Evolutionary conservation across 305 asterid genomes (phyloP).

Genomic region (Fraxinus baroniana): DNA sequence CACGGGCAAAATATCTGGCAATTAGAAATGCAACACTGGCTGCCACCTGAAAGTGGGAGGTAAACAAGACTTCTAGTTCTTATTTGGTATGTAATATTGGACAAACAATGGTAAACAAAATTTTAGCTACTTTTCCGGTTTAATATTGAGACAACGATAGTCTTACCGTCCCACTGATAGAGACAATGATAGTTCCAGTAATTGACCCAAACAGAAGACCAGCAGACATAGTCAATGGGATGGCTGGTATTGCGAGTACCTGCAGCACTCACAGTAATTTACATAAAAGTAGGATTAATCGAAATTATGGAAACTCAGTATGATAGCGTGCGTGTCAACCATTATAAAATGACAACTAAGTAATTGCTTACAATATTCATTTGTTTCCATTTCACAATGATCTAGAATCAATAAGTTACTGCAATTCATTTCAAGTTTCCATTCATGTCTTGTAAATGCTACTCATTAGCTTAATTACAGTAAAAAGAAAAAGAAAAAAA

Average conservation of each 20-base stretch:
- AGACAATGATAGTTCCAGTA: slow-evolving; percentile 89
- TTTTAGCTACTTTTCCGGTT: not conserved
- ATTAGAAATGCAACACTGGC: slow-evolving; percentile 89
- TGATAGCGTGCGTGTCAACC: slow-evolving; percentile 1
- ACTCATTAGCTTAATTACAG: not conserved
- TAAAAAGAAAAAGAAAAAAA: not conserved
- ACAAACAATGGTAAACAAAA: not conserved
- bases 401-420: not conserved
- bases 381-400: not conserved
- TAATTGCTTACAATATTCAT: not conserved
- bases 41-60: slow-evolving; percentile 60
- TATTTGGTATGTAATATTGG: not conserved
- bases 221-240: slow-evolving; percentile 98
- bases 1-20: slow-evolving; percentile 98
- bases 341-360: not conserved
- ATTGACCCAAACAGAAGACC: slow-evolving; percentile 88
- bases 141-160: slow-evolving; percentile 8
- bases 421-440: slow-evolving; percentile 10
- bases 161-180: slow-evolving; percentile 92
- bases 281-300: slow-evolving; percentile 26
- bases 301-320: not conserved
- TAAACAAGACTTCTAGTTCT: slow-evolving; percentile 21
- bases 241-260: slow-evolving; percentile 95
- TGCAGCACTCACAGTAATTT: slow-evolving; percentile 32
- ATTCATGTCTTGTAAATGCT: slow-evolving; percentile 5